These are phyloP conservation scores for Sorghum bicolor DNA, from an alignment of 176 grass and related monocot genomes.

Conservation along the genomic window DNA sequence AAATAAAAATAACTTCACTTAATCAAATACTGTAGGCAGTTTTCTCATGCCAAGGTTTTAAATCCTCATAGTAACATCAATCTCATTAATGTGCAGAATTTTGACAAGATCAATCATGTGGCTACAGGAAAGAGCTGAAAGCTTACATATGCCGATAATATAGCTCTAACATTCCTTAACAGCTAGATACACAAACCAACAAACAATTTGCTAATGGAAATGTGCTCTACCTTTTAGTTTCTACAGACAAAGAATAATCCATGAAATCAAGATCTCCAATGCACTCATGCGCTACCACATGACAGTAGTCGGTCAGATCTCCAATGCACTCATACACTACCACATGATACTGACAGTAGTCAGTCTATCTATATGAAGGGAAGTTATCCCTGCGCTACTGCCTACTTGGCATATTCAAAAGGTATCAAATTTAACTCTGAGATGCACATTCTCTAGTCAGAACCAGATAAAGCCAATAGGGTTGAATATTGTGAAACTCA, in stretches of 20 bases:
- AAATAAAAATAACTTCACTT: neutral
- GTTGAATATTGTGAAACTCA: neutral
- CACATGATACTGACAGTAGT: slow-evolving; percentile 9
- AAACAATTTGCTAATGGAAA: neutral
- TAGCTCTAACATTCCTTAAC: slow-evolving; percentile 1
- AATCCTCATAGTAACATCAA: neutral
- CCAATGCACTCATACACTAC: neutral
- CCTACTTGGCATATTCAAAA: neutral
- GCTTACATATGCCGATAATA: neutral
- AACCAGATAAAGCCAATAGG: neutral
- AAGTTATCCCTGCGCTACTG: neutral
- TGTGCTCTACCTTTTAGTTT: neutral
- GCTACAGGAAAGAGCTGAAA: neutral
- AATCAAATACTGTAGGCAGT: neutral
- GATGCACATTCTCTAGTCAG: neutral
- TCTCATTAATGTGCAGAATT: neutral
- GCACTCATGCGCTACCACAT: neutral
- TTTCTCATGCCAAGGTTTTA: neutral
- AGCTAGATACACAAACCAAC: neutral
- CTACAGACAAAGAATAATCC: neutral
- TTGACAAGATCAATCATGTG: slow-evolving; percentile 15
- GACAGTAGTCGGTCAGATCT: neutral
- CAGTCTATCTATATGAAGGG: neutral
- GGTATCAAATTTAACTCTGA: neutral
- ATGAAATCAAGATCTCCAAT: neutral